Base-by-base conservation (phyloP, 768 basidiomycete species). In the Tylopilus felleus region DNA sequence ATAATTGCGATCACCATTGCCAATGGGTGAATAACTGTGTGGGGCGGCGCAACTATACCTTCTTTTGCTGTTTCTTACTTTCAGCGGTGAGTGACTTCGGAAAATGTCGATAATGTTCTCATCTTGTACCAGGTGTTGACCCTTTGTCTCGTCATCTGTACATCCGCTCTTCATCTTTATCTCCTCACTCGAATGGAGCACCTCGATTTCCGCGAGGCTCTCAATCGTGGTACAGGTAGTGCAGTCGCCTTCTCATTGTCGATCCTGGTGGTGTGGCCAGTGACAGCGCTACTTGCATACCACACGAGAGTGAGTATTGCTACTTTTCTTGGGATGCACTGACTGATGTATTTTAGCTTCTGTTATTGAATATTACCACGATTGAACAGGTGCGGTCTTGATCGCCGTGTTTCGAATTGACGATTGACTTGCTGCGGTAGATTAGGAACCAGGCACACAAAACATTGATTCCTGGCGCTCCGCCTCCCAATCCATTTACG, bases 11-110 rank as follows among this genome's bases (percentile, higher is more conserved):
- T 68, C 90, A 95, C 65, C 92, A 93, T 65, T 90, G 87, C 58
- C 86, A 86, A 65, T 90, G 87, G 88, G 83, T 99, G 19, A 97
- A 98, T 69, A 97, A 93, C 67, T 98, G 97, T 67, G 81, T 99
- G 38, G 97, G 97, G 8, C 82, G 92, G 38, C 85, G 94, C 42
- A 98, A 98, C 68, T 98, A 99, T 68, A 88, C 92, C 17, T 80
- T 85, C n/a, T 99, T 99, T 73, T 85, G 96, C 57, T 83, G 81
- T 0, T 83, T 95, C 60, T 77, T 99, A n/a, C 68, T 86, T 38
- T 81, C 83, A 33, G 81, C 85, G 12, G 89, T 93, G 66, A 66
- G 90, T 81, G 19, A 40, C 36, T 1, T 25, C 29, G 5, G 43
- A 22, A 3, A 16, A 5, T 19, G n/a, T 33, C 23, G 14, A 33